Percentiles rank a stretch among this genome's conserved stretches.
phyloP scores from a whole-genome alignment of 2,329 filamentous ascomycete genomes.

The Aureobasidium sp. region DNA sequence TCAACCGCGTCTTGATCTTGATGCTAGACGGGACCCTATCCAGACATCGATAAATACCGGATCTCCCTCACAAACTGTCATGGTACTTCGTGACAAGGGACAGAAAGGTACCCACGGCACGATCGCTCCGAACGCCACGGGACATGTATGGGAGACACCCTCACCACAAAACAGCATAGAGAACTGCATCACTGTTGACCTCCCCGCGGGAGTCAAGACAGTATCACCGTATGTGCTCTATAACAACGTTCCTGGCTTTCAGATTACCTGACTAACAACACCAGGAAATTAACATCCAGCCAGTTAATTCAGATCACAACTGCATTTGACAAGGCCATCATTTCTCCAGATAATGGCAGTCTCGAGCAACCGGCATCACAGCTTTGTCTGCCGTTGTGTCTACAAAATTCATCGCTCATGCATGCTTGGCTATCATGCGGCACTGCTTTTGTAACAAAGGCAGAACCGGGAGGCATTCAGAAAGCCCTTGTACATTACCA shows the following conservation, averaged over 20 bases:
- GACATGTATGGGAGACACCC: not conserved
- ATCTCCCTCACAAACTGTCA: not conserved
- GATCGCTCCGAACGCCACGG: not conserved
- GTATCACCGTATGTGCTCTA: not conserved
- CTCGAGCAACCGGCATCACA: not conserved
- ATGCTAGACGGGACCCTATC: not conserved
- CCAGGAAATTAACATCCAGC: not conserved
- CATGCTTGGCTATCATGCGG: constrained; percentile 9
- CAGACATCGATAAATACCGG: not conserved
- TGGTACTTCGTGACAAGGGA: not conserved
- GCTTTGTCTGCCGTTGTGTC: not conserved
- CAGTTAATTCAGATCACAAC: constrained; percentile 9
- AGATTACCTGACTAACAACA: not conserved
- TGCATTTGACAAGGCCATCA: constrained; percentile 4
- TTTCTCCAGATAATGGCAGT: not conserved
- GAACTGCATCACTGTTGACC: not conserved
- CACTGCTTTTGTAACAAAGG: not conserved
- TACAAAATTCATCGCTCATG: constrained; percentile 1
- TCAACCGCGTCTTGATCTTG: not conserved
- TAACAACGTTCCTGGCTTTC: not conserved
- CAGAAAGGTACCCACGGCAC: not conserved
- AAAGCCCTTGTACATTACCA: constrained; percentile 3
- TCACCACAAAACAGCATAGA: constrained; percentile 1
- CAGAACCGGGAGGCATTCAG: not conserved
- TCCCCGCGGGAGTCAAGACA: not conserved